phyloP scores from a whole-genome alignment of 768 basidiomycete species.

The Suillus hirtellus region DNA sequence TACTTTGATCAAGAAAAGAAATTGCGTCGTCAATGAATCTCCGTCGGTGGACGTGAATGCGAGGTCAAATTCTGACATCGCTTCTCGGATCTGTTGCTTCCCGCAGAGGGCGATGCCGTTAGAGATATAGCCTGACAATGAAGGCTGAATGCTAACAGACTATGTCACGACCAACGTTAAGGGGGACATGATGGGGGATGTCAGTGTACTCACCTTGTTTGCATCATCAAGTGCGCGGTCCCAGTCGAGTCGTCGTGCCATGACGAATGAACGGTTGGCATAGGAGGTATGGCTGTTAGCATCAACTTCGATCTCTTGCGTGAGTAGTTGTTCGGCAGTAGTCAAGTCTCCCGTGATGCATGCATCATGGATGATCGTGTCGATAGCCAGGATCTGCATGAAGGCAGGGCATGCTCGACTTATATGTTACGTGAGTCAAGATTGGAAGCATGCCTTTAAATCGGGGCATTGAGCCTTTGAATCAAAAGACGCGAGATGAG shows the following conservation, averaged over 20 bases:
- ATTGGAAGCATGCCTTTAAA: background rate
- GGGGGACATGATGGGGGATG: background rate
- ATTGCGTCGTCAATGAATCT: background rate
- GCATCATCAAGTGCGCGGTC: conserved; percentile 1
- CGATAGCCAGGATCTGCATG: background rate
- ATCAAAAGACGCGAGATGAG: background rate
- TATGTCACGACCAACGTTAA: background rate
- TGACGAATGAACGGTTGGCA: background rate
- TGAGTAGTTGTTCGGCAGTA: background rate
- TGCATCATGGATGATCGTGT: background rate
- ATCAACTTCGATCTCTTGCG: background rate
- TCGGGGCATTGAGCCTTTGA: background rate
- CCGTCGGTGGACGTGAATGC: background rate
- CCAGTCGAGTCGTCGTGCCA: background rate
- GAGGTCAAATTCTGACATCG: background rate
- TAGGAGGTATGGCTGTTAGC: background rate
- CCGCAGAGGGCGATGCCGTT: background rate
- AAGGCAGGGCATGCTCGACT: background rate
- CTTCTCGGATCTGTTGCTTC: background rate
- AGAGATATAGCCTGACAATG: background rate
- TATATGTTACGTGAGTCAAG: background rate
- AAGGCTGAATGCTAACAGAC: background rate
- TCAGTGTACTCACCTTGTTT: background rate
- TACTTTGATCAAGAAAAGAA: background rate
- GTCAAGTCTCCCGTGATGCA: background rate